A percentile compares a stretch with the other conserved stretches of the same genome.
Evolutionary conservation across 805 yeast species (phyloP).

Genomic region (Trichomonascus vanleenenianus): DNA sequence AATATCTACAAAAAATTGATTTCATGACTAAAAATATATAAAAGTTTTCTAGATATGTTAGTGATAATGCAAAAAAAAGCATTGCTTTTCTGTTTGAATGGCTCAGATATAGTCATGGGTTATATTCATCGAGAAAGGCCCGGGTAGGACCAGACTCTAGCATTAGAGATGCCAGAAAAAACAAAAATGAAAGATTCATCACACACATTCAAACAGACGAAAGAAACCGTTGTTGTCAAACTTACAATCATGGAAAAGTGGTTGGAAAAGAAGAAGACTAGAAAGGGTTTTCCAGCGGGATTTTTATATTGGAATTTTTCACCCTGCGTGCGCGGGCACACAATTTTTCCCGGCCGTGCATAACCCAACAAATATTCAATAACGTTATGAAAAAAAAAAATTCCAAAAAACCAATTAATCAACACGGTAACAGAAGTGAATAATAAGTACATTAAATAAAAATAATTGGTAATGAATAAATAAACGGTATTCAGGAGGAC

Average conservation of each 20-base stretch:
- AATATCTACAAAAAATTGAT: too few relatives aligned
- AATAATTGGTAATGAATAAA: too few relatives aligned
- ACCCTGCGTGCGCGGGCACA: neutral
- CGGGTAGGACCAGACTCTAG: constrained; percentile 15
- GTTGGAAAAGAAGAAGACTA: neutral
- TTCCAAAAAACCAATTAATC: too few relatives aligned
- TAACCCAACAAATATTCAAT: too few relatives aligned
- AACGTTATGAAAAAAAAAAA: too few relatives aligned
- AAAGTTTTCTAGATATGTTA: neutral
- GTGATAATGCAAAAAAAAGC: neutral
- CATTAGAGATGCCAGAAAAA: constrained; percentile 27
- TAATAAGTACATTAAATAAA: too few relatives aligned
- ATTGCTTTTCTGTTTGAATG: too few relatives aligned
- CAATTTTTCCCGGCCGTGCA: too few relatives aligned
- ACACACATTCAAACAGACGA: neutral
- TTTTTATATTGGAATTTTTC: neutral
- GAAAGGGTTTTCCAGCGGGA: neutral
- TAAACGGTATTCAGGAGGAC: too few relatives aligned
- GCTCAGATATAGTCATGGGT: constrained; percentile 14
- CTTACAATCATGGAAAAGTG: neutral
- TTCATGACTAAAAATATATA: neutral
- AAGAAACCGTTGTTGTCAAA: neutral
- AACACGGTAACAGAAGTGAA: too few relatives aligned
- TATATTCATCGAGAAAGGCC: constrained; percentile 22
- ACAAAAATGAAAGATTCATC: constrained; percentile 16